Evolutionary conservation across 495 filamentous ascomycete genomes (phyloP), one percentile per base, ranked within the genome.

Genomic region (Neurospora sp.): DNA sequence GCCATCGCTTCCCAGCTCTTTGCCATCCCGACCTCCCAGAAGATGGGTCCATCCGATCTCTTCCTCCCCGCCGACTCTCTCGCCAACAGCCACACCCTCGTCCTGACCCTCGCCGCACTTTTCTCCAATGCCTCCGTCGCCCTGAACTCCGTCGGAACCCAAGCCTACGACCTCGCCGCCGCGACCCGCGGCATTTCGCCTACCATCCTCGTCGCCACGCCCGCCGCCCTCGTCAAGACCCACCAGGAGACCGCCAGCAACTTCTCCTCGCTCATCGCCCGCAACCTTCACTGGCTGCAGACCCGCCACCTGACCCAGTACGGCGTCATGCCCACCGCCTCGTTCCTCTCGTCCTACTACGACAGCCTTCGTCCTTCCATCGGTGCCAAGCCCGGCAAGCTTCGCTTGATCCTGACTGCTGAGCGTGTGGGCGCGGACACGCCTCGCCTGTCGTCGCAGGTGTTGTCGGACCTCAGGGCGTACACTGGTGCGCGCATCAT

Each of bases 1-100:
- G 96, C 88, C 41, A 88, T 96, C 74, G 90, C 90, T 39, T 90
- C 91, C n/a, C 88, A 95, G 76, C 86, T 93, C 47, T 87, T 90
- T 65, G 86, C 90, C 5, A 81, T 98, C 72, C 94, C 94, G 40
- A 87, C 87, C 12, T 81, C 82, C 38, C 90, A 97, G 77, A 90
- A 92, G 44, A 84, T 97, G 72, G 87, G 80, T 12, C 83, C 90
- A 5, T 84, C 87, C 3, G 96, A 99, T 77, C 83, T 97, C 37
- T 93, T 99, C 78, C 87, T 98, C n/a, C 91, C 95, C 0, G 93
- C 93, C 45, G 93, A 95, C 74, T 90, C 91, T 3, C 89, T 98
- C 31, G 90, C 90, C 3, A 86, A 90, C 65, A 89, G 90, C 0
- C 96, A 97, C 81, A 87, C 93, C 2, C 87, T 98, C 18, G 87